Evolutionary conservation across 345 rosid genomes (phyloP).

Genomic region (Euphorbia tirucalli): DNA sequence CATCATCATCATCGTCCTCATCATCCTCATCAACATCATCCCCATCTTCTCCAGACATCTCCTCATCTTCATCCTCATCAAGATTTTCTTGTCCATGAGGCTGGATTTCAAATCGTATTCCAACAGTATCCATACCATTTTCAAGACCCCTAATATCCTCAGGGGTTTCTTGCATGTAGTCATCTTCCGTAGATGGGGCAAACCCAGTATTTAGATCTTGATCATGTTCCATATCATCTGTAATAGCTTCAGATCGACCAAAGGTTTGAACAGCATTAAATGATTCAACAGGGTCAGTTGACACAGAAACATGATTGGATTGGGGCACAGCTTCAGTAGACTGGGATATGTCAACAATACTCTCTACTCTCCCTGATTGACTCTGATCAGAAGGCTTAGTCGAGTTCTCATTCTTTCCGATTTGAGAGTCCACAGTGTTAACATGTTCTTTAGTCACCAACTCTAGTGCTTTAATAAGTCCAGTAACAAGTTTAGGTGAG

Average conservation of each 20-base stretch:
- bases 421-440: constrained; percentile 51
- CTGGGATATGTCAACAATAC: constrained; percentile 51
- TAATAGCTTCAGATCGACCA: constrained; percentile 78
- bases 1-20: constrained; percentile 58
- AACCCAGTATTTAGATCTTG: constrained; percentile 84
- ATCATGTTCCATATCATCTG: constrained; percentile 94
- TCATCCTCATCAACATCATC: constrained; percentile 75
- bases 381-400: constrained; percentile 45
- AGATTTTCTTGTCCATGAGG: constrained; percentile 73
- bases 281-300: constrained; percentile 50
- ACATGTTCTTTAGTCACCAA: constrained; percentile 91
- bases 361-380: constrained; percentile 54
- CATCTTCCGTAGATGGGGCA: constrained; percentile 66
- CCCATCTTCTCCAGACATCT: constrained; percentile 80
- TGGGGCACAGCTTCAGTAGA: constrained; percentile 53
- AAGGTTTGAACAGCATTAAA: constrained; percentile 50
- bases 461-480: constrained; percentile 80
- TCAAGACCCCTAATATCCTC: constrained; percentile 73
- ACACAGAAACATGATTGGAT: constrained; percentile 53
- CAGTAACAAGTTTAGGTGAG: constrained; percentile 84
- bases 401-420: constrained; percentile 61
- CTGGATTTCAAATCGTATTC: constrained; percentile 75
- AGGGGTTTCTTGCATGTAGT: constrained; percentile 82
- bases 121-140: constrained; percentile 65
- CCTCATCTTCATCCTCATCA: constrained; percentile 84